Conservation (phyloP, 2,329 filamentous ascomycete species). For the Calonectria leucothoes region DNA sequence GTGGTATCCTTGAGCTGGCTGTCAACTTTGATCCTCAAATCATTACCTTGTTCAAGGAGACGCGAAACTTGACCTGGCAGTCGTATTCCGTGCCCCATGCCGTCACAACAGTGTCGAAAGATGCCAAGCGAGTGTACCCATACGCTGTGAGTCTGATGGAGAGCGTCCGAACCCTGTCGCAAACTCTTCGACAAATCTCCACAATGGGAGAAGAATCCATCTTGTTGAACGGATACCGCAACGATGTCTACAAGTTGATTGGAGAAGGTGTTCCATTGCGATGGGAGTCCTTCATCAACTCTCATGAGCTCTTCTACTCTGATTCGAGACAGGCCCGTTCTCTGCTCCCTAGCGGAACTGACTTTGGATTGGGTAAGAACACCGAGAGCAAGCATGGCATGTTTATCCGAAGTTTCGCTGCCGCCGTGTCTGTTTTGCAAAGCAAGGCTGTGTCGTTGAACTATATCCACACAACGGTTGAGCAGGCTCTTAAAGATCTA, state of each 20-base stretch:
- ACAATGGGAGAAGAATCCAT: slow-evolving; percentile 90
- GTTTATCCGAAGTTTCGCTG: slow-evolving; percentile 94
- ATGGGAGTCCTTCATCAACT: slow-evolving; percentile 98
- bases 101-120: slow-evolving; percentile 95
- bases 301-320: slow-evolving; percentile 85
- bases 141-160: slow-evolving; percentile 99
- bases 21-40: slow-evolving; percentile 99
- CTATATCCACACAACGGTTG: slow-evolving; percentile 82
- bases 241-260: slow-evolving; percentile 87
- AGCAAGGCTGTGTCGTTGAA: slow-evolving; percentile 84
- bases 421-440: slow-evolving; percentile 88
- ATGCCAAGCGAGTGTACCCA: slow-evolving; percentile 98
- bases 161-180: slow-evolving; percentile 91
- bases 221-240: slow-evolving; percentile 89
- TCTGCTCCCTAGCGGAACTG: slow-evolving; percentile 51
- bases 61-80: slow-evolving; percentile 94
- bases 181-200: slow-evolving; percentile 86
- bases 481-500: slow-evolving; percentile 86
- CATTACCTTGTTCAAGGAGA: slow-evolving; percentile 98
- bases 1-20: slow-evolving; percentile 86
- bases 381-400: slow-evolving; percentile 94
- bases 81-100: slow-evolving; percentile 94
- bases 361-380: slow-evolving; percentile 61
- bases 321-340: slow-evolving; percentile 59
- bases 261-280: slow-evolving; percentile 88